Evolutionary conservation across 2,329 filamentous ascomycete species (phyloP), one percentile per base, ranked within the genome.

Genomic region (Phoma sp.): DNA sequence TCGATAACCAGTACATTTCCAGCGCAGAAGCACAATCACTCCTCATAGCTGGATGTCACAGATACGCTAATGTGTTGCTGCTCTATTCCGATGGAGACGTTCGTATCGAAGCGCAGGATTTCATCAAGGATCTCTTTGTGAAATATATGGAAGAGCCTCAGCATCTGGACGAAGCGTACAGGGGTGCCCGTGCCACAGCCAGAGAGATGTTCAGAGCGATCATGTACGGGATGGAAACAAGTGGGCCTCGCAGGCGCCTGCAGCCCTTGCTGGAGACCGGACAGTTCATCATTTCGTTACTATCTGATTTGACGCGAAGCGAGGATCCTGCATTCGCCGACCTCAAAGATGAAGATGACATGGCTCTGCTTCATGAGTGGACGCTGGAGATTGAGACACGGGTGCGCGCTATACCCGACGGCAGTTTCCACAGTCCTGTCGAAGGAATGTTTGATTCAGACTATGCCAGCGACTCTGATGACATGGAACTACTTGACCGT

Each of bases 381-480:
- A 56, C 60, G 24, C 33, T 51, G 4, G 63, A 71, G 10, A 54
- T 73, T 18, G 65, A 70, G 18, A 38, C 53, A n/a, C 55, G 62
- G 8, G 35, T 72, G 30, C 49, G 58, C 14, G 59, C 56, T 13
- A 71, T 70, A 62, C 57, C 64, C 18, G 72, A 73, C 13, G 63
- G 68, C n/a, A 62, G 58, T 23, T 66, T 67, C 9, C 61, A 65
- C n/a, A 57, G 68, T 10, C 72, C 70, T 30, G 69, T 58, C 7
- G 72, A 72, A 36, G 53, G 38, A 13, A 51, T 61, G 4, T 71
- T 69, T 40, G 71, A 73, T 33, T 74, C 71, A 4, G 71, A 74
- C 50, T 74, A 72, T 61, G 70, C 65, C 7, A 73, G 67, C 66
- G 71, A 75, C 59, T 75, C 72, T 42, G 71, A 73, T 52, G 62